Conservation (phyloP, 139 green algal species). For the Monoraphidium neglectum region DNA sequence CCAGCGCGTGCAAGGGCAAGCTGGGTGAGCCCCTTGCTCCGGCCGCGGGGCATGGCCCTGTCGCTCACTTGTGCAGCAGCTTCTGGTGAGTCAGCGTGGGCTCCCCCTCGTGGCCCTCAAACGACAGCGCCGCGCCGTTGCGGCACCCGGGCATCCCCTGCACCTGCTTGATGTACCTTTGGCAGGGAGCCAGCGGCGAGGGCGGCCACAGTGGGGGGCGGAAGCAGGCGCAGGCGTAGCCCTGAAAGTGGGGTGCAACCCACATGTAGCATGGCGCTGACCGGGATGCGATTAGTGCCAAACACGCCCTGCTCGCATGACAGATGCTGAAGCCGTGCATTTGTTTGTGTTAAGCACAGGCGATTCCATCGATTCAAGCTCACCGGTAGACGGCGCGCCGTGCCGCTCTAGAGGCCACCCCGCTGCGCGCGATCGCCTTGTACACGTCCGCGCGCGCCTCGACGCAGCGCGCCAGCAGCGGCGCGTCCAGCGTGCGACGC, state of each 20-base stretch:
- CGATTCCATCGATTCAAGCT: not conserved
- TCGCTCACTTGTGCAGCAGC: slow-evolving; percentile 23
- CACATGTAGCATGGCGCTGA: not conserved
- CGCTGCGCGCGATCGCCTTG: not conserved
- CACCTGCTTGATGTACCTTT: slow-evolving; percentile 21
- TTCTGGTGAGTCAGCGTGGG: slow-evolving; percentile 27
- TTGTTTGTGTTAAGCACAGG: not conserved
- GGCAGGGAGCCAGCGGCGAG: not conserved
- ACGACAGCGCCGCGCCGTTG: not conserved
- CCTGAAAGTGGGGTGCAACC: not conserved
- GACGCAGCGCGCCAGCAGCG: slow-evolving; percentile 12
- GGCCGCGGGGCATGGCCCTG: not conserved
- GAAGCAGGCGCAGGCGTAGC: not conserved
- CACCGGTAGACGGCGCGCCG: slow-evolving; percentile 28
- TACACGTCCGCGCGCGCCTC: slow-evolving; percentile 7
- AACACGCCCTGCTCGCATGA: not conserved
- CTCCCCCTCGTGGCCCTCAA: not conserved
- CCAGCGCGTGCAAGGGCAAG: not conserved
- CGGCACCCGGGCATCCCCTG: slow-evolving; percentile 3
- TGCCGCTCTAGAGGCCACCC: not conserved
- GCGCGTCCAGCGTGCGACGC: not conserved
- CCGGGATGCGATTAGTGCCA: not conserved
- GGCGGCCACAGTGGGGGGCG: too few species aligned
- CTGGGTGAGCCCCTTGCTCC: too few species aligned
- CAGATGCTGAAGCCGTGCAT: not conserved